Percentiles rank a stretch among this genome's conserved stretches.
These are phyloP conservation scores for Scedosporium aurantiacum DNA, from an alignment of 2,329 filamentous ascomycete species.

Conservation along the genomic window DNA sequence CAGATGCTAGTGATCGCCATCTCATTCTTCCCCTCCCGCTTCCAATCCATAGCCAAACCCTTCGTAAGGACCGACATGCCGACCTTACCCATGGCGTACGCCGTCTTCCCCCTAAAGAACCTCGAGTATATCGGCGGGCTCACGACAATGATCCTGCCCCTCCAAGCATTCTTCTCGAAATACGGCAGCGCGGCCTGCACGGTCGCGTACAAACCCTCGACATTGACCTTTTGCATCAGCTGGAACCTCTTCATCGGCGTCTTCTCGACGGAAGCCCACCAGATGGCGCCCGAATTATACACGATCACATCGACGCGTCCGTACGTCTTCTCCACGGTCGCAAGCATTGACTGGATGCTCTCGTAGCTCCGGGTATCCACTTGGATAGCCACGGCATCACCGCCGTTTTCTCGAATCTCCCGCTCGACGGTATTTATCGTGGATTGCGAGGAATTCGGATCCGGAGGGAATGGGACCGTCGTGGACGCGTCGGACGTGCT, in stretches of 20 bases:
- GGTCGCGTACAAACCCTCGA: slow-evolving; percentile 63
- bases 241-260: slow-evolving; percentile 69
- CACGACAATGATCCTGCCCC: slow-evolving; percentile 63
- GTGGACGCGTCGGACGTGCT: slow-evolving; percentile 52
- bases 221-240: slow-evolving; percentile 65
- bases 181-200: slow-evolving; percentile 59
- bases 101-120: slow-evolving; percentile 78
- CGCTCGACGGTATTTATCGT: slow-evolving; percentile 72
- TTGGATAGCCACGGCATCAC: slow-evolving; percentile 51
- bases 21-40: slow-evolving; percentile 48
- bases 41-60: slow-evolving; percentile 72
- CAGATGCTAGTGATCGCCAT: slow-evolving; percentile 78
- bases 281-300: slow-evolving; percentile 80
- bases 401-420: slow-evolving; percentile 58
- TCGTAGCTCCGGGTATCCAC: slow-evolving; percentile 59
- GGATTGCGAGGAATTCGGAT: slow-evolving; percentile 63
- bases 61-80: slow-evolving; percentile 75
- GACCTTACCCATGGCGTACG: slow-evolving; percentile 69
- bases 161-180: slow-evolving; percentile 34
- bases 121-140: slow-evolving; percentile 76
- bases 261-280: slow-evolving; percentile 65
- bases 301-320: slow-evolving; percentile 60
- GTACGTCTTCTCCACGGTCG: slow-evolving; percentile 47
- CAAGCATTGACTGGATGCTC: slow-evolving; percentile 49
- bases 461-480: slow-evolving; percentile 53